These are phyloP conservation scores for Coemansia javaensis DNA, from an alignment of 192 early-diverging fungal genomes.

Conservation along the genomic window DNA sequence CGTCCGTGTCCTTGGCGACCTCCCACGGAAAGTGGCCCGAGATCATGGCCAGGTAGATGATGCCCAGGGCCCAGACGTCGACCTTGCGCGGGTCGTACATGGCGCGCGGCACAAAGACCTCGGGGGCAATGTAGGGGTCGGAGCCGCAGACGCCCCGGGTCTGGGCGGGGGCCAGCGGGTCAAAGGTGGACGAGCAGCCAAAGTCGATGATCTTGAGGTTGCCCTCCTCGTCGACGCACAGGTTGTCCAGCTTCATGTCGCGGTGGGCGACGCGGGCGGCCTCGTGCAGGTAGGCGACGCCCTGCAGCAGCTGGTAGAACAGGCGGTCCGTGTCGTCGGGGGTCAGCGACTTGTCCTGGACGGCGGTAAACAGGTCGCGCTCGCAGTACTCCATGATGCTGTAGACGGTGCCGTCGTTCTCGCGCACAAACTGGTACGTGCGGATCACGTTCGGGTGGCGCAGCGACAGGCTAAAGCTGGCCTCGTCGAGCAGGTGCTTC, in stretches of 20 bases:
- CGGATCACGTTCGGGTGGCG: conserved; percentile 73
- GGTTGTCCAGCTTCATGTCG: conserved; percentile 82
- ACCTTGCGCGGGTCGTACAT: conserved; percentile 80
- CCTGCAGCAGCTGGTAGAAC: conserved; percentile 72
- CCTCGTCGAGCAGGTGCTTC: conserved; percentile 51
- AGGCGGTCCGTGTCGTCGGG: conserved; percentile 72
- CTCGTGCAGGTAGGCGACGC: conserved; percentile 71
- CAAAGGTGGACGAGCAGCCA: conserved; percentile 75
- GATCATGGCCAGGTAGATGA: conserved; percentile 75
- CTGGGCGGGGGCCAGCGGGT: conserved; percentile 58
- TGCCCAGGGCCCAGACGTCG: conserved; percentile 85
- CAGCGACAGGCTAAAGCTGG: conserved; percentile 52
- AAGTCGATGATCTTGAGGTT: conserved; percentile 87
- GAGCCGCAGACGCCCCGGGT: conserved; percentile 83
- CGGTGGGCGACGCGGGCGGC: conserved; percentile 75
- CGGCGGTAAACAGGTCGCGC: conserved; percentile 78
- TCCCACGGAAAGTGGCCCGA: conserved; percentile 70
- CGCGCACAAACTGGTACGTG: conserved; percentile 70
- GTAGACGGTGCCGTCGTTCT: conserved; percentile 58
- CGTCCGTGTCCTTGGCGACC: conserved; percentile 54
- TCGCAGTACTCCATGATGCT: conserved; percentile 89
- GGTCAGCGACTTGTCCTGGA: conserved; percentile 69
- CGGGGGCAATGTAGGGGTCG: conserved; percentile 95
- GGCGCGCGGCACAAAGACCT: conserved; percentile 58
- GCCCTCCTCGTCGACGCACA: conserved; percentile 67